Evolutionary conservation across 768 basidiomycete genomes (phyloP).

Genomic region (Plicaturopsis crispa): DNA sequence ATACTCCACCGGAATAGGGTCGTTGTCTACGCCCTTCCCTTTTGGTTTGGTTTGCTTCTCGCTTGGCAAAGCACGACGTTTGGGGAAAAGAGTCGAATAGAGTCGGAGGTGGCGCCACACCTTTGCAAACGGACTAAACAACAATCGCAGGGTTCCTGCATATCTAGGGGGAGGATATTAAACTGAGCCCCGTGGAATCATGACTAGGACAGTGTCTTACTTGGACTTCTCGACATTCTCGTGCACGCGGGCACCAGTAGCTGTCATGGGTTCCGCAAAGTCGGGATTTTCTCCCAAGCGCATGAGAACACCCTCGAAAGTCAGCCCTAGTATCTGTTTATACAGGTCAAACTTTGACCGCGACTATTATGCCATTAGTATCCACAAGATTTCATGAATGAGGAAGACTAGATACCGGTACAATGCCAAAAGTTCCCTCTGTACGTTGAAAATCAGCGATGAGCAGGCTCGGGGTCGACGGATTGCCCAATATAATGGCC

Average conservation of each 20-base stretch:
- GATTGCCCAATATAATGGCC: constrained; percentile 79
- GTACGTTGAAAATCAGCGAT: constrained; percentile 76
- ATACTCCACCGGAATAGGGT: constrained; percentile 66
- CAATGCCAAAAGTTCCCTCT: constrained; percentile 73
- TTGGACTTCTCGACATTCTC: constrained; percentile 43
- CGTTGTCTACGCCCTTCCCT: constrained; percentile 45
- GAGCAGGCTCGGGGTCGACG: constrained; percentile 75
- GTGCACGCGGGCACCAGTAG: constrained; percentile 57
- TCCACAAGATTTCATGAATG: not conserved
- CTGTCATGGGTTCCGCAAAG: constrained; percentile 59
- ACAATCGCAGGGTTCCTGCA: constrained; percentile 20
- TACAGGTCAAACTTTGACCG: constrained; percentile 77
- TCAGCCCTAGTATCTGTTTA: constrained; percentile 71
- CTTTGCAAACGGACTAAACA: constrained; percentile 34
- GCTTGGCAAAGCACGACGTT: constrained; percentile 11
- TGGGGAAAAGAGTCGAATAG: constrained; percentile 26
- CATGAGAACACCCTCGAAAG: constrained; percentile 57
- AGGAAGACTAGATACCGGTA: constrained; percentile 46
- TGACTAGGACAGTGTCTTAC: too few species aligned
- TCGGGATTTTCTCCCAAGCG: constrained; percentile 70
- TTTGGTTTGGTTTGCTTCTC: constrained; percentile 37
- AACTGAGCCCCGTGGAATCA: not conserved
- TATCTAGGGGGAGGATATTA: constrained; percentile 10
- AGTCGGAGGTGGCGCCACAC: constrained; percentile 50
- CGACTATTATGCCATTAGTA: constrained; percentile 39